Percentiles rank a stretch among this genome's conserved stretches.
phyloP scores from a whole-genome alignment of 148 eudicot genomes.

The Polygonum aviculare region DNA sequence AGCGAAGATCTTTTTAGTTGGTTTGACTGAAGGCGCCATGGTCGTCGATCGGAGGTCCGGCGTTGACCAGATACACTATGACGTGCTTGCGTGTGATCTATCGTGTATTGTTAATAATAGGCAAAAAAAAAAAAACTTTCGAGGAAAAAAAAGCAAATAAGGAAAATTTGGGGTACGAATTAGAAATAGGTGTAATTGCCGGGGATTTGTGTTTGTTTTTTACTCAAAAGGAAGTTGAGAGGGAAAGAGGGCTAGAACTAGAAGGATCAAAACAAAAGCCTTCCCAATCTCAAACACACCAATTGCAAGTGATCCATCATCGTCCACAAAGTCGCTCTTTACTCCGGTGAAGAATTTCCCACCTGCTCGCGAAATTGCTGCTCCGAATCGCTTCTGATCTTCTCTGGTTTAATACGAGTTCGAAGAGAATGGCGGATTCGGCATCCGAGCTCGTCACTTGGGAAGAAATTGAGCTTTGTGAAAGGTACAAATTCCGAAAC shows the following conservation, averaged over 20 bases:
- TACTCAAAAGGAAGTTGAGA: too few relatives aligned
- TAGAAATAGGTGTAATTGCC: too few relatives aligned
- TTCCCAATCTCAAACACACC: background rate
- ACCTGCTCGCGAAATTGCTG: background rate
- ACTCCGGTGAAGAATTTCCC: background rate
- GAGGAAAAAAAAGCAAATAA: too few relatives aligned
- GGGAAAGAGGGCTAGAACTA: too few relatives aligned
- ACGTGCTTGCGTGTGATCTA: background rate
- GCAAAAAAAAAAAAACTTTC: too few relatives aligned
- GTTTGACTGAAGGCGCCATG: background rate
- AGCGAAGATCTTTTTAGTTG: background rate
- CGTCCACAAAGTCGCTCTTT: background rate
- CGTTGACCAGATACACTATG: background rate
- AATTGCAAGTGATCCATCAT: background rate
- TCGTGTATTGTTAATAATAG: background rate
- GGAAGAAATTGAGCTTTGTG: conserved; percentile 35
- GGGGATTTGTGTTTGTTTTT: too few relatives aligned
- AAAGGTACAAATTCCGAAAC: conserved; percentile 16
- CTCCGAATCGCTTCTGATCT: background rate
- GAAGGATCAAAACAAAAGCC: background rate
- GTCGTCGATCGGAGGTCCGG: background rate
- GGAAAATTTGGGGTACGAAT: too few relatives aligned
- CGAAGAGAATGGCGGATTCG: conserved; percentile 14
- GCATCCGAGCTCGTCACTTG: conserved; percentile 13
- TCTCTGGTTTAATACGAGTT: background rate